Base-by-base conservation (phyloP, 345 rosid species). In the Pugionium dolabratum region DNA sequence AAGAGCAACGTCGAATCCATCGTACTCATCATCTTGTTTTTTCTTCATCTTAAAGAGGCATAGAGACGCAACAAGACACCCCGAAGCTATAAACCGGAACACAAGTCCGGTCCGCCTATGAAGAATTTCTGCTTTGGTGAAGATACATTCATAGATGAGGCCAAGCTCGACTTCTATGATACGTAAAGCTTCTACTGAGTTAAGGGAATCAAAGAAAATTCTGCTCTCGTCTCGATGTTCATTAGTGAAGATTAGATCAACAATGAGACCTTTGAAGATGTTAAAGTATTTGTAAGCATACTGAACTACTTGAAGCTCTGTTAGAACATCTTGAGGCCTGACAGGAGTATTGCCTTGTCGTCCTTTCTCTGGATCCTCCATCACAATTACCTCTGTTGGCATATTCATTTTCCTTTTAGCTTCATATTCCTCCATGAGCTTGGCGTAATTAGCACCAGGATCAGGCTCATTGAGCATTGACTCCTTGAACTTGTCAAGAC, bases 131-230 rank as follows among this genome's bases (percentile, higher is more conserved):
- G 74, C 79, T 72, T 86, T 86, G 63, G 85, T 86, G 71, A 77
- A 79, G 10, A 82, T 62, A 62, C 57, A 28, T 44, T 82, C 86
- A 32, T 73, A 83, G 40, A 83, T 57, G 63, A 85, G 75, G 36
- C 72, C 57, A 1, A 83, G 79, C 59, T 78, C 85, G 9, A 57
- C 71, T 59, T 79, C 85, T 1, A 80, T 56, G 28, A 86, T 35
- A 5, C 54, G 52, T 48, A 82, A 71, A 9, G 81, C 86, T 0
- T 64, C 67, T 9, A 31, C 58, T 0, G 81, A 1, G 0, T 0
- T 0, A 25, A 73, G 46, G 4, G 28, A 7, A 46, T 51, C 27
- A 34, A 70, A 75, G 49, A 55, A 64, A 10, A 32, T 48, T 49
- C 60, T 51, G 75, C 56, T 42, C 41, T 61, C 53, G 51, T 71